Conservation (phyloP, 2,329 filamentous ascomycete genomes). For the Aspergillus brasiliensis region DNA sequence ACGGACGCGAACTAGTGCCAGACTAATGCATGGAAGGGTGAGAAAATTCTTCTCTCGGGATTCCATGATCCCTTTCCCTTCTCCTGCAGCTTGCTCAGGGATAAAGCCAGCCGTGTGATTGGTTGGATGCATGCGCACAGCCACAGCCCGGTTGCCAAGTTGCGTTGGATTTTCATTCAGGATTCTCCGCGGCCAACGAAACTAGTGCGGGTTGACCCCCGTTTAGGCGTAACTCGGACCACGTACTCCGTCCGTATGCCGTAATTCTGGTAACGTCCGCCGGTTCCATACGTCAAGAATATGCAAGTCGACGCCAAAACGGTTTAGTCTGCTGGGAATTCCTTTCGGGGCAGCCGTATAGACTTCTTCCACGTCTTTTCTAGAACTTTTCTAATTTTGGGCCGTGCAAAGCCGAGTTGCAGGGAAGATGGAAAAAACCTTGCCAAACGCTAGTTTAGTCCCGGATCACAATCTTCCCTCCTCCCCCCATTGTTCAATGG, state of each 20-base stretch:
- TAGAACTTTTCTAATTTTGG: conserved; percentile 27
- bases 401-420: neutral
- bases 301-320: neutral
- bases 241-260: neutral
- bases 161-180: neutral
- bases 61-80: neutral
- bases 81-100: neutral
- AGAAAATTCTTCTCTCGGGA: conserved; percentile 1
- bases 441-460: neutral
- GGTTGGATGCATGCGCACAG: neutral
- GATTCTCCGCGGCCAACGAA: neutral
- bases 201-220: neutral
- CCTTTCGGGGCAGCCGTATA: conserved; percentile 13
- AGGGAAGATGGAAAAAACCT: neutral
- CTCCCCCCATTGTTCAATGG: no score
- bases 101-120: neutral
- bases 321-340: neutral
- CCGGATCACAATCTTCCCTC: neutral
- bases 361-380: conserved; percentile 20
- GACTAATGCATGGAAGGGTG: conserved; percentile 9
- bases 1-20: neutral
- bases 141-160: conserved; percentile 3
- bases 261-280: neutral
- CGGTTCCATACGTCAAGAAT: neutral
- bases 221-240: neutral